A percentile compares a stretch with the other conserved stretches of the same genome.
These are phyloP conservation scores for Stromatinia cepivora DNA, from an alignment of 2,329 filamentous ascomycete genomes.

Conservation along the genomic window DNA sequence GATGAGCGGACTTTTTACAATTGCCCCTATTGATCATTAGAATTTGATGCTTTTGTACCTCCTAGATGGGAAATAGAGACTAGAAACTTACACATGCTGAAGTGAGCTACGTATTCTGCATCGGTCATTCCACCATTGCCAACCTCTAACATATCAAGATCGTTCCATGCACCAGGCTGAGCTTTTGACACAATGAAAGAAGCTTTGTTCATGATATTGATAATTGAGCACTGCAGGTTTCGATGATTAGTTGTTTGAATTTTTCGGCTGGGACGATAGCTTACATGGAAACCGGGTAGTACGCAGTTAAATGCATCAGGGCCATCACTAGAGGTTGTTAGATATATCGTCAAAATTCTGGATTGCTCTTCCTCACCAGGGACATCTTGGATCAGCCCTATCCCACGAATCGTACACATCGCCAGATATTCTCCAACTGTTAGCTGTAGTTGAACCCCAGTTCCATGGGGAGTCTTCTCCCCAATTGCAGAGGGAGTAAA, in stretches of 20 bases:
- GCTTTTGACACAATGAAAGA: conserved; percentile 38
- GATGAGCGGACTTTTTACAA: conserved; percentile 37
- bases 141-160: conserved; percentile 43
- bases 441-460: conserved; percentile 42
- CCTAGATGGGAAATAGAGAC: neutral
- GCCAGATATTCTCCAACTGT: conserved; percentile 45
- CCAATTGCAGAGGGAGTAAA: conserved; percentile 49
- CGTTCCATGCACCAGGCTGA: conserved; percentile 40
- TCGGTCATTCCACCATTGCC: conserved; percentile 43
- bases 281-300: conserved; percentile 36
- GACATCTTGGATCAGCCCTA: conserved; percentile 44
- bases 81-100: conserved; percentile 35
- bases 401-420: conserved; percentile 45
- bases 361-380: conserved; percentile 25
- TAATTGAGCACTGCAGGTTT: conserved; percentile 34
- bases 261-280: neutral
- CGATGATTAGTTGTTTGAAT: neutral
- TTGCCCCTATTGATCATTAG: conserved; percentile 32
- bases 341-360: neutral
- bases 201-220: conserved; percentile 38
- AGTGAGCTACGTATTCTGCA: conserved; percentile 43
- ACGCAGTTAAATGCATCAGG: conserved; percentile 38
- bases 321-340: conserved; percentile 41
- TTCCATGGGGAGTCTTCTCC: conserved; percentile 49
- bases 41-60: neutral